Evolutionary conservation across 495 filamentous ascomycete species (phyloP), one percentile per base, ranked within the genome.

Genomic region (Xylaria grammica): DNA sequence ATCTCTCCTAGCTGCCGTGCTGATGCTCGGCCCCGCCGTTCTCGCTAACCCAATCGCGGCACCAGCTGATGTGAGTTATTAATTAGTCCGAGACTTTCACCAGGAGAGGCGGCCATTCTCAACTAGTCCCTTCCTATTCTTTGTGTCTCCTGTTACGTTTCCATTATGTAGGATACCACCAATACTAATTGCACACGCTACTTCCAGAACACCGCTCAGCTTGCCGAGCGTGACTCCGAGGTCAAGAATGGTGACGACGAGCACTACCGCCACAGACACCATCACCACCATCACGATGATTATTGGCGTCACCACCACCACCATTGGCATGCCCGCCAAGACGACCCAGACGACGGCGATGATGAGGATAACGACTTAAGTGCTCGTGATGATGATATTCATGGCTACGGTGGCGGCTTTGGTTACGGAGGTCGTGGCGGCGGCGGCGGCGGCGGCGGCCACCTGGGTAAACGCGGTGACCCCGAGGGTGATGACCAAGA

Each of bases 1-100:
- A 17, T 67, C 72, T 15, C 56, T 74, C 24, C 49, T 74, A 26
- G 72, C 72, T 34, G 69, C 59, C 17, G 62, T 62, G 42, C 67
- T 74, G 56, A 54, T 72, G 60, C 42, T 68, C 54, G 63, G 63
- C 20, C 49, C 72, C 15, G 49, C 54, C 30, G 65, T 65, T 38
- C 48, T 74, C 20, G 69, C 72, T 2, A 66, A 67, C 0, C 71
- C 71, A 1, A 8, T 69, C 11, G 22, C 62, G 5, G 22, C 8
- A 1, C 59, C 59, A 11, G 52, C 30, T 32, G 17, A 48, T 20
- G 60, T 62, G 51, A 22, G 57, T 62, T 53, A 22, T 52, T 26
- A 3, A 38, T 52, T 26, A 2, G 17, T 6, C 2, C 9, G 32
- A 19, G n/a, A n/a, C n/a, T 29, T 34, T 19, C 6, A 1, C 17